Base-by-base conservation (phyloP, 179 eudicot species). In the Heliamphora pulchella region DNA sequence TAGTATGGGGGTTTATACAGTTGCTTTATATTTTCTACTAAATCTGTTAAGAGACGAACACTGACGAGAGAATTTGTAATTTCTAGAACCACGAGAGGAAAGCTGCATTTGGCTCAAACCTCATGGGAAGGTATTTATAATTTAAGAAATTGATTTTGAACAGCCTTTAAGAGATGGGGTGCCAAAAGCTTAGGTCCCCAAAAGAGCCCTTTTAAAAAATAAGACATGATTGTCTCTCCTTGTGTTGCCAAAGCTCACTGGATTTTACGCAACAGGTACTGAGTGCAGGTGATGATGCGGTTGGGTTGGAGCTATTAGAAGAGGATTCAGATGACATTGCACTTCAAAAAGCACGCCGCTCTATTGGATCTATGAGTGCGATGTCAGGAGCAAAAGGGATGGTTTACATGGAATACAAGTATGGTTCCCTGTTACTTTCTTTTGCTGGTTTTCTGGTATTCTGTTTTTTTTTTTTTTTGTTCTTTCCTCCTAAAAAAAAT, bases 301-400 rank as follows among this genome's bases (percentile, higher is more conserved):
- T 92, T 66, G 99, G 98, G 55, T 84, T 96, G 78, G 99, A 96
- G 90, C 88, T 83, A 84, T 83, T 96, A 86, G 99, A 94, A 70
- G 98, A 94, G 76, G 99, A 96, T 85, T 80, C 91, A 17, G 99
- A 96, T 83, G 99, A 87, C 77, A 81, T 94, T 50, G 94, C 99
- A 77, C 91, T 91, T 13, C 91, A 88, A 55, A 96, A 90, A 84
- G 98, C 93, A 47, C 92, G 96, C 64, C 97, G 98, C 43, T 81
- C 86, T 9, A 85, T 64, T 64, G 97, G 97, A 43, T 94, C 99
- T 47, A 94, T 96, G 99, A 96, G 99, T 85, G 89, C 89, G 81
- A 92, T 96, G 97, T 96, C 99, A 0, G 99, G 98, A 75, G 97
- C 99, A n/a, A 86, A 59, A 63, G 97, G 99, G 76, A 94, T 88